These are phyloP conservation scores for Aotearoamyces nothofagi DNA, from an alignment of 2,329 filamentous ascomycete genomes.

Conservation along the genomic window DNA sequence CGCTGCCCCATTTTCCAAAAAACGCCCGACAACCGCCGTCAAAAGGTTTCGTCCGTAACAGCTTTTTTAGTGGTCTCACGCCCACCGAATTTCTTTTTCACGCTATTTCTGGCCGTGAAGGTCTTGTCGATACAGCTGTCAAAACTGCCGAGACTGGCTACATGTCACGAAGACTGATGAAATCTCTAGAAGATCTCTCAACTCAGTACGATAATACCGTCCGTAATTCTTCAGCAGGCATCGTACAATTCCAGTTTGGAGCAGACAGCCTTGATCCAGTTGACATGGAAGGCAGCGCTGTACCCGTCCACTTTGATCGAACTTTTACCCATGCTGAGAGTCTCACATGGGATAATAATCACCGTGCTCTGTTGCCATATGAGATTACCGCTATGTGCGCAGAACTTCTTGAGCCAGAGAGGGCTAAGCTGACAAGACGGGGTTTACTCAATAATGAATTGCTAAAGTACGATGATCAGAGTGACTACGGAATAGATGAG, in stretches of 20 bases:
- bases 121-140: conserved; percentile 94
- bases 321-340: conserved; percentile 74
- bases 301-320: conserved; percentile 81
- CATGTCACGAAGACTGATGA: conserved; percentile 97
- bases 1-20: conserved; percentile 88
- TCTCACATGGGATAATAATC: conserved; percentile 65
- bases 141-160: conserved; percentile 98
- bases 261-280: conserved; percentile 92
- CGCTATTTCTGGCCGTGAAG: conserved; percentile 95
- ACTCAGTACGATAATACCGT: conserved; percentile 92
- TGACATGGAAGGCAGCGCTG: conserved; percentile 91
- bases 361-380: conserved; percentile 55
- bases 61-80: conserved; percentile 83
- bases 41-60: conserved; percentile 94
- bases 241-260: conserved; percentile 96
- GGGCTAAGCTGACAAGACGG: conserved; percentile 44
- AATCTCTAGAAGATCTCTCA: conserved; percentile 88
- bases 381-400: conserved; percentile 59
- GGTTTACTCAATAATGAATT: conserved; percentile 44
- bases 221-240: conserved; percentile 70
- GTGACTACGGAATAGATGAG: conserved; percentile 56
- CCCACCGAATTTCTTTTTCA: conserved; percentile 96
- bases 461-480: conserved; percentile 56
- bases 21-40: conserved; percentile 82
- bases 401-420: conserved; percentile 51